Conservation (phyloP, 352 stramenopile genomes). For the Vaucheria bursata region DNA sequence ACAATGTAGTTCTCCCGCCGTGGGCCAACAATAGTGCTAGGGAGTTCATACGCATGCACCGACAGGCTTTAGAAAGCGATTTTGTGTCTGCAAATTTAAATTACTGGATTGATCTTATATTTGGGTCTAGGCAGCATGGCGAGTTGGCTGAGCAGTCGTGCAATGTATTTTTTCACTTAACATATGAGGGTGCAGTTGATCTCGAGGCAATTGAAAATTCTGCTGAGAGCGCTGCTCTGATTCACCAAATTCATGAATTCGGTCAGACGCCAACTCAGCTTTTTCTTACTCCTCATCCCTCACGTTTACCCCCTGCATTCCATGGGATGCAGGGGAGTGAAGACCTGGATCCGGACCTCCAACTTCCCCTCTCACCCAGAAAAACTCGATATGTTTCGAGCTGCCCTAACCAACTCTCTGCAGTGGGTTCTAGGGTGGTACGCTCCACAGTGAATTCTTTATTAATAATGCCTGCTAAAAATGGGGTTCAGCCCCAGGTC, state of each 20-base stretch:
- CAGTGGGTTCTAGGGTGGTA: background rate
- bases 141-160: conserved; percentile 78
- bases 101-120: conserved; percentile 98
- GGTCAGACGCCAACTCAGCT: conserved; percentile 93
- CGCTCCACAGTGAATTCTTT: background rate
- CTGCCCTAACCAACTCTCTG: background rate
- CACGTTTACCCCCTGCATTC: background rate
- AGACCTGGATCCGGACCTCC: background rate
- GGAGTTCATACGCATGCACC: conserved; percentile 87
- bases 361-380: background rate
- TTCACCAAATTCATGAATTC: conserved; percentile 94
- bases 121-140: conserved; percentile 91
- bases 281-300: conserved; percentile 70
- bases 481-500: background rate
- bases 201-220: conserved; percentile 80
- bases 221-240: conserved; percentile 79
- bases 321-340: background rate
- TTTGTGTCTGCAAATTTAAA: conserved; percentile 87
- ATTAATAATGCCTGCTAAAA: background rate
- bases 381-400: background rate
- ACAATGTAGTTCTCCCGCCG: conserved; percentile 77
- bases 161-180: conserved; percentile 98
- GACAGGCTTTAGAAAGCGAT: conserved; percentile 90
- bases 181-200: conserved; percentile 89
- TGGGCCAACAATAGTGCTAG: conserved; percentile 86